Percentiles rank a stretch among this genome's conserved stretches.
Conservation (phyloP, 768 basidiomycete genomes). For the Cystobasidium onofrii region DNA sequence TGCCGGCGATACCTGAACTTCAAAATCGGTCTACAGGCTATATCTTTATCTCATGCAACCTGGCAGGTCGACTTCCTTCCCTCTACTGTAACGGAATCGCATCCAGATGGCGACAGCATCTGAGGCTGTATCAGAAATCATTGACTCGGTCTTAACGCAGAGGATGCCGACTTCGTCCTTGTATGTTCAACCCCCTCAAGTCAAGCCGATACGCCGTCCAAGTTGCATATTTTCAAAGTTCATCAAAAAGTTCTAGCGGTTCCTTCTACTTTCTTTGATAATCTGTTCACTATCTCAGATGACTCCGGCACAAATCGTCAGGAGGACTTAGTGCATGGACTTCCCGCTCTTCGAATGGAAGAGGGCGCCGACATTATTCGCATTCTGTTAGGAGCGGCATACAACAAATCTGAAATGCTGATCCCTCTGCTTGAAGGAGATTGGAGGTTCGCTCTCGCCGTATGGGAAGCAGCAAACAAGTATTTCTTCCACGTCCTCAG, state of each 20-base stretch:
- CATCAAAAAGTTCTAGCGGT: not conserved
- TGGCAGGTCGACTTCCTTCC: too few relatives aligned
- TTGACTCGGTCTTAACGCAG: not conserved
- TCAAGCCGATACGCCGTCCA: not conserved
- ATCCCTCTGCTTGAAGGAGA: not conserved
- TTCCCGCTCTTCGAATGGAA: not conserved
- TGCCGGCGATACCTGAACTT: too few relatives aligned
- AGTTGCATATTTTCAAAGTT: not conserved
- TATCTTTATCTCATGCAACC: too few relatives aligned
- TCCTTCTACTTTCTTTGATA: not conserved
- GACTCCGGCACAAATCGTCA: not conserved
- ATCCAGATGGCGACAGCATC: too few relatives aligned
- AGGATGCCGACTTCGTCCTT: not conserved
- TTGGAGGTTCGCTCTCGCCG: not conserved
- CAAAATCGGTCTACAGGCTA: too few relatives aligned
- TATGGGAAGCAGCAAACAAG: not conserved
- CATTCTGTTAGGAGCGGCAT: not conserved
- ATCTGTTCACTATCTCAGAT: not conserved
- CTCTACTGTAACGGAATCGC: too few relatives aligned
- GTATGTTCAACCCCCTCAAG: not conserved
- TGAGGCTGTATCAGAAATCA: too few relatives aligned
- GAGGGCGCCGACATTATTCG: not conserved
- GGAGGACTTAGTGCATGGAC: not conserved
- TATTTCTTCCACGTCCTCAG: not conserved
- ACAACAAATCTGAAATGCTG: not conserved